A percentile compares a stretch with the other conserved stretches of the same genome.
phyloP scores from a whole-genome alignment of 148 eudicot genomes.

The Salicornia ramosissima region DNA sequence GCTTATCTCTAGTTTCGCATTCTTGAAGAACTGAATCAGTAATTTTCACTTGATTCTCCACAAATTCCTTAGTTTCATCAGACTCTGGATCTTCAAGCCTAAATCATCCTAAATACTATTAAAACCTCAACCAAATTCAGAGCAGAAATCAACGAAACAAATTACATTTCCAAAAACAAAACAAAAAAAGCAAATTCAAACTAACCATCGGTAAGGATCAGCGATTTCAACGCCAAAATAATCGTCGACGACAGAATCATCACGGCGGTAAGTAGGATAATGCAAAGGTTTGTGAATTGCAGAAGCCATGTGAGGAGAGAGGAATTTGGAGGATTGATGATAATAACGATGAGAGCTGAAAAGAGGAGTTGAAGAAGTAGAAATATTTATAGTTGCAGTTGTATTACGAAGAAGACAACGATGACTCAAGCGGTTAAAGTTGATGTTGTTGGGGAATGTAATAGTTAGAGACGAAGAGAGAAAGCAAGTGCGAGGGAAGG shows the following conservation, averaged over 20 bases:
- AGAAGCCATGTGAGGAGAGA: slow-evolving; percentile 24
- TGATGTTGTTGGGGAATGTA: too few species aligned
- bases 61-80: slow-evolving; percentile 73
- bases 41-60: slow-evolving; percentile 65
- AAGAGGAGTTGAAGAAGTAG: not conserved
- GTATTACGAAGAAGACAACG: too few species aligned
- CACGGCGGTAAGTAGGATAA: slow-evolving; percentile 46
- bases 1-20: slow-evolving; percentile 73
- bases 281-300: slow-evolving; percentile 29
- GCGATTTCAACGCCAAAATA: slow-evolving; percentile 47
- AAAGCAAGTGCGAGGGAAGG: slow-evolving; percentile 12
- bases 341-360: not conserved
- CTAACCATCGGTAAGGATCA: slow-evolving; percentile 71
- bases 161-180: too few species aligned
- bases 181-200: too few species aligned
- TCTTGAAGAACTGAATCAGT: slow-evolving; percentile 61
- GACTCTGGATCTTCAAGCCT: slow-evolving; percentile 99
- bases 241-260: slow-evolving; percentile 45
- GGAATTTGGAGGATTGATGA: not conserved
- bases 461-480: too few species aligned
- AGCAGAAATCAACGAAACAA: too few species aligned
- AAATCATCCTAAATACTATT: not conserved
- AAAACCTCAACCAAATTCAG: not conserved
- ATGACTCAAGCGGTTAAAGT: too few species aligned
- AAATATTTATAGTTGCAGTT: too few species aligned